Percentiles rank a stretch among this genome's conserved stretches.
phyloP scores from a whole-genome alignment of 1,139 yeast genomes.

The Saccharomyces hybrid region DNA sequence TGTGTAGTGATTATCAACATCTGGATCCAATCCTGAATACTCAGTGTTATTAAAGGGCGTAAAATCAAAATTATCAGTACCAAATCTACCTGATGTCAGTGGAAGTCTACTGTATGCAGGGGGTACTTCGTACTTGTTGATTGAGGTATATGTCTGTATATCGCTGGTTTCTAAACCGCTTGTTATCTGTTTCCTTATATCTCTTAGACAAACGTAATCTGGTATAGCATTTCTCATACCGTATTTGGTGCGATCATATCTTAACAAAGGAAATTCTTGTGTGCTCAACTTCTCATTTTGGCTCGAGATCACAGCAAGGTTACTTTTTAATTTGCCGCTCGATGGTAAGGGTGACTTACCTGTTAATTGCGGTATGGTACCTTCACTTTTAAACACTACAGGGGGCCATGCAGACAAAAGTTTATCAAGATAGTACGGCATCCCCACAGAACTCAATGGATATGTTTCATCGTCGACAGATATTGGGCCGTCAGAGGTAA shows the following conservation, averaged over 20 bases:
- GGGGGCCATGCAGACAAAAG: slow-evolving; percentile 77
- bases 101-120: slow-evolving; percentile 69
- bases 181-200: slow-evolving; percentile 37
- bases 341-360: slow-evolving; percentile 7
- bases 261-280: slow-evolving; percentile 17
- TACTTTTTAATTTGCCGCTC: background rate
- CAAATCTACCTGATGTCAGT: slow-evolving; percentile 81
- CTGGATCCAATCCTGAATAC: slow-evolving; percentile 84
- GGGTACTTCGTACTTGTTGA: slow-evolving; percentile 42
- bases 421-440: slow-evolving; percentile 80
- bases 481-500: slow-evolving; percentile 34
- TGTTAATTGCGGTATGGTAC: slow-evolving; percentile 40
- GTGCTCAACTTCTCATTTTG: slow-evolving; percentile 4
- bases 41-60: slow-evolving; percentile 68
- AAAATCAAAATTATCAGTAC: slow-evolving; percentile 92
- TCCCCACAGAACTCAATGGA: slow-evolving; percentile 68
- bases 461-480: slow-evolving; percentile 38
- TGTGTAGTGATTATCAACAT: slow-evolving; percentile 71
- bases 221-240: slow-evolving; percentile 46
- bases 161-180: slow-evolving; percentile 13
- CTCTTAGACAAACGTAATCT: slow-evolving; percentile 58
- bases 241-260: slow-evolving; percentile 49
- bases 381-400: slow-evolving; percentile 46
- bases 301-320: background rate
- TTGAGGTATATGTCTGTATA: slow-evolving; percentile 23